Base-by-base conservation (phyloP, 2,329 filamentous ascomycete genomes). In the Pseudogymnoascus sp. region DNA sequence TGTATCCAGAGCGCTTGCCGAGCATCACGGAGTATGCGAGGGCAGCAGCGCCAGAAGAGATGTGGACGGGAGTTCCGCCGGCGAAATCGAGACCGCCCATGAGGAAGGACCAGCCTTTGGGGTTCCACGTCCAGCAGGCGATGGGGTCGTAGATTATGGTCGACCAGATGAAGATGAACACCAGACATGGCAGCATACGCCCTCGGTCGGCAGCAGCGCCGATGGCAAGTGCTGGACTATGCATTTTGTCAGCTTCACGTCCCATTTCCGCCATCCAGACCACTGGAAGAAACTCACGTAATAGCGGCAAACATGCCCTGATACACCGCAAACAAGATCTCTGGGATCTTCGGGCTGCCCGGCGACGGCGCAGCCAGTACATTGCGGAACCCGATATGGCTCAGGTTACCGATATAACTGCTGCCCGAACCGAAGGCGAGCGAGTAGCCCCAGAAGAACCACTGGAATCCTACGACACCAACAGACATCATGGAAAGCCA, bases 41-140 rank as follows among this genome's bases (percentile, higher is more conserved):
- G 10, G 91, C 92, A 16, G 92, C 90, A 50, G 84, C 84, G 60
- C 92, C 92, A 2, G 90, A 93, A 1, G 90, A 81, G 69, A 96
- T 95, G 74, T 96, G 92, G 62, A 96, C 92, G 0, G 92, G 92
- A 1, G 91, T 67, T 65, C 67, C 67, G 23, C 69, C 69, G 23
- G 69, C 69, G 42, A 70, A 70, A 46, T 70, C 69, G n/a, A 69
- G 61, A 12, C 64, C 66, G 7, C 69, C 69, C 62, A 67, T 64
- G 46, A 67, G 66, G 63, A 64, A 67, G 16, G 64, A 86, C 92
- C 92, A 96, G 21, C 92, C 92, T 34, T 79, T 79, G 0, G 89
- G 76, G 74, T 96, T 96, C 92, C 92, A 96, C 7, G 90, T 96
- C 92, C 92, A 96, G 82, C 91, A 96, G 53, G 92, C 92, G 73